These are phyloP conservation scores for Globisporangium splendens DNA, from an alignment of 352 stramenopile species.

Conservation along the genomic window DNA sequence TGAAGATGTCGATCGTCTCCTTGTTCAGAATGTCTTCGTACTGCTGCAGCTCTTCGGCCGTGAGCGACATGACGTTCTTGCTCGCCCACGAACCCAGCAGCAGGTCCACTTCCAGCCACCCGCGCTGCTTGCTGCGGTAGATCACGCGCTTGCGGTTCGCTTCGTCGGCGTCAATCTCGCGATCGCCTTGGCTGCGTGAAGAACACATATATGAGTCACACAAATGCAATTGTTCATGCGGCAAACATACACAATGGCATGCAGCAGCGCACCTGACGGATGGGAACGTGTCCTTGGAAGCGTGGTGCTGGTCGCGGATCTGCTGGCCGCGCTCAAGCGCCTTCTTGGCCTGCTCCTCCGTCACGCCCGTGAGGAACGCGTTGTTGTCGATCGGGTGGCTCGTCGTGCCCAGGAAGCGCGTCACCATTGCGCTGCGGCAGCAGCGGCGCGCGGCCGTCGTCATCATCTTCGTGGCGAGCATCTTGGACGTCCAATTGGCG, in stretches of 20 bases:
- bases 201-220: background rate
- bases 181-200: constrained; percentile 47
- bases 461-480: constrained; percentile 6
- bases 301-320: constrained; percentile 60
- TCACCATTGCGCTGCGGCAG: background rate
- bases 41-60: constrained; percentile 82
- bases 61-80: constrained; percentile 87
- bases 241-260: background rate
- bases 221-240: background rate
- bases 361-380: constrained; percentile 48
- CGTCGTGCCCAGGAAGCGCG: constrained; percentile 26
- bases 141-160: constrained; percentile 91
- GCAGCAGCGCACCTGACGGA: constrained; percentile 17
- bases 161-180: constrained; percentile 44
- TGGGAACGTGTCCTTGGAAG: constrained; percentile 36
- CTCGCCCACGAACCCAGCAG: constrained; percentile 92
- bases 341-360: constrained; percentile 43
- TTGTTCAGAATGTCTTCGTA: constrained; percentile 96
- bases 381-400: constrained; percentile 40
- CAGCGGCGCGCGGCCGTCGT: constrained; percentile 8
- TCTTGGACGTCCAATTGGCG: too few species aligned
- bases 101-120: constrained; percentile 95
- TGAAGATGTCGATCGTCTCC: constrained; percentile 98
- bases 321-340: constrained; percentile 46
- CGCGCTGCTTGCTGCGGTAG: constrained; percentile 94